A percentile compares a stretch with the other conserved stretches of the same genome.
Conservation (phyloP, 495 filamentous ascomycete species). For the Neurospora sp. region DNA sequence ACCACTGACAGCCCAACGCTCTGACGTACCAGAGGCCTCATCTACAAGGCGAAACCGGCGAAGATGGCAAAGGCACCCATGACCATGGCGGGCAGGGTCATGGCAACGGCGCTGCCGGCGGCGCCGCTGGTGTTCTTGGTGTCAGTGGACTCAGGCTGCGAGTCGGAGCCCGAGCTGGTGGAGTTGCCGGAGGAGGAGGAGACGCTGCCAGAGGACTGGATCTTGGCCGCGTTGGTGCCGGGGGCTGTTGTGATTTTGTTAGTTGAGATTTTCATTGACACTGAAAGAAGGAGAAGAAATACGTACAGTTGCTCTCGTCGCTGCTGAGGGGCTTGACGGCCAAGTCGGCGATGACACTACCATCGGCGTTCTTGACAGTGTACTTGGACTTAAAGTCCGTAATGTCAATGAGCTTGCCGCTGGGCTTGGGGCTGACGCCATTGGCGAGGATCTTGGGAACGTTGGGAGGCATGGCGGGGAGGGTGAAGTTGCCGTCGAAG, state of each 20-base stretch:
- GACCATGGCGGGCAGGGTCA: conserved; percentile 8
- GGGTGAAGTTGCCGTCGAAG: conserved; percentile 68
- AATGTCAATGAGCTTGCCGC: conserved; percentile 31
- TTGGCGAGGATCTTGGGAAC: conserved; percentile 44
- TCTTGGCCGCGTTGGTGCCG: conserved; percentile 3
- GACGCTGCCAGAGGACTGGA: neutral
- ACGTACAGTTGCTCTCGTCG: conserved; percentile 28
- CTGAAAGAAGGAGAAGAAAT: neutral
- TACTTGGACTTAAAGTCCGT: conserved; percentile 31
- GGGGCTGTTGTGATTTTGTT: conserved; percentile 13
- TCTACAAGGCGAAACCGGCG: conserved; percentile 14
- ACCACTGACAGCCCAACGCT: neutral
- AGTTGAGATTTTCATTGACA: neutral
- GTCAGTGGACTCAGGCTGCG: neutral
- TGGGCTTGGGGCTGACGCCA: conserved; percentile 33
- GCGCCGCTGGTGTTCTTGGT: conserved; percentile 6
- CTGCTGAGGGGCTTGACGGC: conserved; percentile 33
- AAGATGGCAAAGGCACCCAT: conserved; percentile 19
- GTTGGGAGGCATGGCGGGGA: conserved; percentile 45
- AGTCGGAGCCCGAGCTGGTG: neutral
- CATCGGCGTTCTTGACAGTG: conserved; percentile 29
- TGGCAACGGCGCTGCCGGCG: conserved; percentile 3
- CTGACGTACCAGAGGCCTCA: neutral
- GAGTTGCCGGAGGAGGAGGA: neutral
- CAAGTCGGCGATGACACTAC: conserved; percentile 23